phyloP scores from a whole-genome alignment of 2,329 filamentous ascomycete genomes.

The Fusarium praegraminearum region DNA sequence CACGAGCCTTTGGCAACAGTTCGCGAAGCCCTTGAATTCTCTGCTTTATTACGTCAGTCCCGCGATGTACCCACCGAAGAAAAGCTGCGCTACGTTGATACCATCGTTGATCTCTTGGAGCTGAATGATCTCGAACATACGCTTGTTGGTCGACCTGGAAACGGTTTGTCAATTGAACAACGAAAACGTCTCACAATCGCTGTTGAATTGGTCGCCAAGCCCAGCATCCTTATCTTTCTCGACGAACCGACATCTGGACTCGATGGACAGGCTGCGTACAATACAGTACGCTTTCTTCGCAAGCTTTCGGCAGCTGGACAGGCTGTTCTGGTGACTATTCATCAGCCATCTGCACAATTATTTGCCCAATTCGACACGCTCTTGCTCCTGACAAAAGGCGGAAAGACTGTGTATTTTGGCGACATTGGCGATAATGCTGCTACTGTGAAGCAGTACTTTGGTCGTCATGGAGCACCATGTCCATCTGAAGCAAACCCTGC shows the following conservation, averaged over 20 bases:
- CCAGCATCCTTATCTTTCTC: neutral
- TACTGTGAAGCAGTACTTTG: neutral
- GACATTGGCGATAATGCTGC: neutral
- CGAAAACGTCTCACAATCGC: neutral
- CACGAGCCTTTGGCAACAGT: conserved; percentile 80
- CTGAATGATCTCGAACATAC: conserved; percentile 57
- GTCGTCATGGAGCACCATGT: neutral
- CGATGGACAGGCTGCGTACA: neutral
- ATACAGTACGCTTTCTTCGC: neutral
- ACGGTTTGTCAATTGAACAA: neutral
- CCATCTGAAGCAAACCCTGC: neutral
- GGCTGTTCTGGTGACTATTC: neutral
- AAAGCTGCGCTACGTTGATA: conserved; percentile 81
- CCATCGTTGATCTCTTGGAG: conserved; percentile 75
- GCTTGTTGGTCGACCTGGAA: neutral
- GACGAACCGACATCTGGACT: neutral
- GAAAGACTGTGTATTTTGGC: neutral
- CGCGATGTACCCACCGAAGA: conserved; percentile 71
- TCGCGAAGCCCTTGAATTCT: conserved; percentile 80
- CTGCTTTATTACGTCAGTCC: conserved; percentile 78
- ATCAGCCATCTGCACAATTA: neutral
- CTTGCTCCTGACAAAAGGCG: neutral
- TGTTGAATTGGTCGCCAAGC: neutral
- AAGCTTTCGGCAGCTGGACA: neutral
- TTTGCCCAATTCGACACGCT: neutral